A percentile compares a stretch with the other conserved stretches of the same genome.
These are phyloP conservation scores for Gossypium rotundifolium DNA, from an alignment of 345 rosid species.

Conservation along the genomic window DNA sequence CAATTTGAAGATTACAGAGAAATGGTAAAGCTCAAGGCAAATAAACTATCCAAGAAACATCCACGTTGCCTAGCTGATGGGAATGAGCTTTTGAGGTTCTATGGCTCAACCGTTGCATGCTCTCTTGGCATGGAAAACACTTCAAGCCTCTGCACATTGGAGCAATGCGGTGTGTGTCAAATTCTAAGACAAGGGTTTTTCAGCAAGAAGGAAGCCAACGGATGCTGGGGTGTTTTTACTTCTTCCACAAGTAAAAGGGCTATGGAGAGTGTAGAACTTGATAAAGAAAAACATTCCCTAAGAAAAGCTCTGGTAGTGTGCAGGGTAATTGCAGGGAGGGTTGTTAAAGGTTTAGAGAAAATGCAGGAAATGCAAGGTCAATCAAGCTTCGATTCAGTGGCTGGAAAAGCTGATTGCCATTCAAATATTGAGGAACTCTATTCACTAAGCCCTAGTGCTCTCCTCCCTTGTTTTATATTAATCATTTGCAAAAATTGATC, in stretches of 20 bases:
- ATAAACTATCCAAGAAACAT: conserved; percentile 42
- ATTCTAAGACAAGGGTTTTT: conserved; percentile 52
- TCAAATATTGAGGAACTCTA: conserved; percentile 48
- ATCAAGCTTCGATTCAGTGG: conserved; percentile 61
- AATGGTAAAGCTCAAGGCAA: conserved; percentile 47
- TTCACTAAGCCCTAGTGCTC: conserved; percentile 47
- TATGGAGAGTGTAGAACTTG: conserved; percentile 28
- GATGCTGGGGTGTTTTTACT: conserved; percentile 39
- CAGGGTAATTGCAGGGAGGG: conserved; percentile 71
- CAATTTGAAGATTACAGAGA: conserved; percentile 63
- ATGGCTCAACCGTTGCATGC: conserved; percentile 47
- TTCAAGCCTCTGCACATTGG: conserved; percentile 37
- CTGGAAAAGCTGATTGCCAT: conserved; percentile 35
- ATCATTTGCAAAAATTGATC: conserved; percentile 24
- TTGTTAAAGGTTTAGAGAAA: conserved; percentile 41
- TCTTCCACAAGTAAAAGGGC: conserved; percentile 48
- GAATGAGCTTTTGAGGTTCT: conserved; percentile 62
- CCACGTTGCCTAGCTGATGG: conserved; percentile 77
- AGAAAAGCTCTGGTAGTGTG: conserved; percentile 51
- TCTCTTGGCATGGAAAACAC: conserved; percentile 35
- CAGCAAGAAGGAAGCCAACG: conserved; percentile 18
- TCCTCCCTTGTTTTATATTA: conserved; percentile 72
- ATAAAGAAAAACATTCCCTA: background rate
- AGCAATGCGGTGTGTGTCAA: conserved; percentile 47
- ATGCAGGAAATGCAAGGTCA: conserved; percentile 27